Evolutionary conservation across 2,329 filamentous ascomycete genomes (phyloP), one percentile per base, ranked within the genome.

Genomic region (Coniosporium tulheliwenetii): DNA sequence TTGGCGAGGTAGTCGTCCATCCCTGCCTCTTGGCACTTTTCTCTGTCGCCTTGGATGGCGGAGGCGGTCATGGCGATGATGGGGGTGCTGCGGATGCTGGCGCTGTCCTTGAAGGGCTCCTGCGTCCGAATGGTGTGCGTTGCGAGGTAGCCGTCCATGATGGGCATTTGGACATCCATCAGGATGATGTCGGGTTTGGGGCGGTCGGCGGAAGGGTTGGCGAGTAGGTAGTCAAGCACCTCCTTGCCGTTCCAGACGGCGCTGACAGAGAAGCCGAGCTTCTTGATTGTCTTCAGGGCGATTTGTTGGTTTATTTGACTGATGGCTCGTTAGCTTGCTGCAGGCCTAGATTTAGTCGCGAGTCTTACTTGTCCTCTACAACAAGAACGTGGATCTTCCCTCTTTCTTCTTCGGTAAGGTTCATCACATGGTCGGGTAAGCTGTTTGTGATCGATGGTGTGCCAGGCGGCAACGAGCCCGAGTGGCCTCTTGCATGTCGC

Each of bases 11-110:
- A 81, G 51, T 83, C 79, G 48, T 85, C 80, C 81, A 85, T 85
- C 30, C 81, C 81, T 8, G 79, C 78, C 45, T 69, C 70, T 44
- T 73, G 71, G 52, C 81, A 85, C 53, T 84, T 85, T 53, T 85
- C 81, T 38, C 71, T 67, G 50, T 86, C 81, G 4, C 81, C 81
- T 52, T 84, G 79, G 34, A 85, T 85, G 0, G 81, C 81, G 3
- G 77, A 82, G 4, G 81, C 82, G 0, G 81, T 86, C 79, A 86
- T 84, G n/a, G 81, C 81, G 32, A 86, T 77, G 39, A 86, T 84
- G 0, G 81, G 81, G 5, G 84, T 77, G 36, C 77, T 66, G 41
- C 69, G 65, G 3, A 73, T 55, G 13, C 60, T 58, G 2, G 75
- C 65, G 40, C 72, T 69, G 2, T 63, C 51, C 34, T 70, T 76